Evolutionary conservation across 257 asterid species (phyloP), one percentile per base, ranked within the genome.

Genomic region (Vinca minor): DNA sequence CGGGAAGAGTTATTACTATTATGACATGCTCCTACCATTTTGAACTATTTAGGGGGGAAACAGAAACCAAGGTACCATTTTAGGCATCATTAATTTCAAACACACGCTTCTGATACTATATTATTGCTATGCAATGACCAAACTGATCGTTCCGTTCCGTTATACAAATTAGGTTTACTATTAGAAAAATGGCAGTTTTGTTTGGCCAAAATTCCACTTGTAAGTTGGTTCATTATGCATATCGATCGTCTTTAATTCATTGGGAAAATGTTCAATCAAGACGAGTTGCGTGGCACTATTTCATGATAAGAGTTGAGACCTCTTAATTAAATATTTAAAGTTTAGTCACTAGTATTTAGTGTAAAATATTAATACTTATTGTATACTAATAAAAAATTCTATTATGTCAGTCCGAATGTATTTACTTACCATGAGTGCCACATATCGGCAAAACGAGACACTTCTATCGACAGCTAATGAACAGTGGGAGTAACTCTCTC

Each of bases 371-470:
- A n/a, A n/a, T n/a, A n/a, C n/a, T n/a, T n/a, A n/a, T n/a, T n/a
- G n/a, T n/a, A n/a, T n/a, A n/a, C n/a, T n/a, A n/a, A n/a, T n/a
- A n/a, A n/a, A n/a, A n/a, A n/a, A n/a, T n/a, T n/a, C n/a, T n/a
- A n/a, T n/a, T n/a, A n/a, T n/a, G n/a, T n/a, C n/a, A n/a, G n/a
- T n/a, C n/a, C n/a, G n/a, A n/a, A n/a, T n/a, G n/a, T n/a, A n/a
- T n/a, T n/a, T n/a, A 46, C 96, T 83, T 79, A 92, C 96, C 7
- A 83, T 66, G 38, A 85, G 81, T 76, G 91, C 96, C 56, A 83
- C 69, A 34, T 75, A 74, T 86, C 81, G 85, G 79, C 95, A 91
- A 66, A 81, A 85, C 47, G 87, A 72, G 62, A 76, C 87, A 66
- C 77, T 83, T 68, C 73, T 72, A 65, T 86, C 79, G 1, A 76